Conservation (phyloP, 805 yeast species). For the Saccharomycopsis fodiens region DNA sequence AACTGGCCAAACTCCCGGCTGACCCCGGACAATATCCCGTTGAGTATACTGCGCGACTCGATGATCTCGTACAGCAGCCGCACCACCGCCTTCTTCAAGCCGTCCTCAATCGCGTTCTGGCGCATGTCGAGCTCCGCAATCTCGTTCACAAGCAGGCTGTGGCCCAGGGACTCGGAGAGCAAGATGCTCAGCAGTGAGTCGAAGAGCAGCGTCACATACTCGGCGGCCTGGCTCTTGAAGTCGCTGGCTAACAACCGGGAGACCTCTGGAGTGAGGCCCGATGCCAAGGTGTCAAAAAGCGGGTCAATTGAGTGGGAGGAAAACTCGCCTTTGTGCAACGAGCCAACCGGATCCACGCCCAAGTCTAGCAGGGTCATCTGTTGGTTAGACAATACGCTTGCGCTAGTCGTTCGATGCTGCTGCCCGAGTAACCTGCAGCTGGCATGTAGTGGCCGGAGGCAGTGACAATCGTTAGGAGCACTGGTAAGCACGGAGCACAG, state of each 20-base stretch:
- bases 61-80: conserved; percentile 32
- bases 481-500: too few species aligned
- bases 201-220: conserved; percentile 5
- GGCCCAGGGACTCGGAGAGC: background rate
- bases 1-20: conserved; percentile 26
- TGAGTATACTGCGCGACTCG: conserved; percentile 37
- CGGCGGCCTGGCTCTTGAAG: conserved; percentile 4
- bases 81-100: conserved; percentile 34
- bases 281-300: background rate
- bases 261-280: background rate
- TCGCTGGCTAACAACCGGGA: background rate
- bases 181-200: background rate
- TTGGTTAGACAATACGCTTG: too few species aligned
- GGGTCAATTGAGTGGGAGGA: background rate
- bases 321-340: too few species aligned
- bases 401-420: too few species aligned
- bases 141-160: conserved; percentile 44
- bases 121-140: conserved; percentile 63
- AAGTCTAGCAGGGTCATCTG: too few species aligned
- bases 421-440: too few species aligned
- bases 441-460: too few species aligned
- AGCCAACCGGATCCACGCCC: too few species aligned
- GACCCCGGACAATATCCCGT: conserved; percentile 26
- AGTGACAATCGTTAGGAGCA: too few species aligned
- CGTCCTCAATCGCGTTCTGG: conserved; percentile 40